Conservation (phyloP, 768 basidiomycete genomes). For the Leccinellum albellum region DNA sequence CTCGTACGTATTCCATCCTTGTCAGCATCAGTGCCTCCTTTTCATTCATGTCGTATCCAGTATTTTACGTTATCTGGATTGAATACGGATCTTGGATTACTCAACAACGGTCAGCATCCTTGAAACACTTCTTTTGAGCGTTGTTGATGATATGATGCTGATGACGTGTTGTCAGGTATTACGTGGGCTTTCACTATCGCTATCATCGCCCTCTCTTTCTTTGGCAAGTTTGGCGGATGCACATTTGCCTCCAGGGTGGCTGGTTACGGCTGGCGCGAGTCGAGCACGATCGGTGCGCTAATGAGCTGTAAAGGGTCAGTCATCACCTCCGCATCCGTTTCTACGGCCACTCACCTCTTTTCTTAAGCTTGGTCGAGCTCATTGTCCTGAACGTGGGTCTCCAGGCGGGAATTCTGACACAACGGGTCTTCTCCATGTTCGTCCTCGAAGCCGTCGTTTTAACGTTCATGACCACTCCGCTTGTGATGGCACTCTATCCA, state of each 20-base stretch:
- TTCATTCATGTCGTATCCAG: conserved; percentile 32
- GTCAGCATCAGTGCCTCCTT: neutral
- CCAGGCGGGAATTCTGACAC: conserved; percentile 70
- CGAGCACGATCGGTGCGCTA: conserved; percentile 78
- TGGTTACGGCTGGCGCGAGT: conserved; percentile 78
- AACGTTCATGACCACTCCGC: conserved; percentile 84
- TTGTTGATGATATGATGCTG: neutral
- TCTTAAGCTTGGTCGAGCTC: conserved; percentile 73
- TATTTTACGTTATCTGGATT: conserved; percentile 94
- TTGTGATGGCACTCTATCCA: conserved; percentile 65
- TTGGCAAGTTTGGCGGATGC: conserved; percentile 89
- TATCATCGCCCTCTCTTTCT: conserved; percentile 74
- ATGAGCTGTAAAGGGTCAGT: conserved; percentile 93
- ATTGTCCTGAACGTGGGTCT: conserved; percentile 96
- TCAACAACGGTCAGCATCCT: conserved; percentile 58
- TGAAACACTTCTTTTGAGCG: neutral
- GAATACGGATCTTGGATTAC: conserved; percentile 80
- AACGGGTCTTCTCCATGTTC: conserved; percentile 89
- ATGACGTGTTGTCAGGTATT: conserved; percentile 49
- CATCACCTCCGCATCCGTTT: neutral
- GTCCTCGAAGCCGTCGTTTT: conserved; percentile 79
- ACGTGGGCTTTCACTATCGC: conserved; percentile 89
- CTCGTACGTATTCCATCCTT: conserved; percentile 42
- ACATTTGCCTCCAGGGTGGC: conserved; percentile 59
- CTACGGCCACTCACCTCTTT: conserved; percentile 2